Evolutionary conservation across 176 grass and related monocot genomes (phyloP).

Genomic region (Oryza longistaminata): DNA sequence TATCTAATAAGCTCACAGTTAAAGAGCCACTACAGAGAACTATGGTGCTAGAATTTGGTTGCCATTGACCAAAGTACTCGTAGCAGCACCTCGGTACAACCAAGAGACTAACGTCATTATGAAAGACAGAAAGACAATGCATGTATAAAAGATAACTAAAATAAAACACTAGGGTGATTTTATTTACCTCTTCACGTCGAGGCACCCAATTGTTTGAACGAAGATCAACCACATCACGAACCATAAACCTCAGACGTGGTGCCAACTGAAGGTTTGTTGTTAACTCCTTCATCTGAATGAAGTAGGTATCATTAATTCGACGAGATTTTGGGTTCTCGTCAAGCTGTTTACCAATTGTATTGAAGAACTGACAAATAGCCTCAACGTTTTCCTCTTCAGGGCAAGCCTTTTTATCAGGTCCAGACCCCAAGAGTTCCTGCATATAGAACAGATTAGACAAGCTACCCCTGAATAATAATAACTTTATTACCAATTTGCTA

Average conservation of each 20-base stretch:
- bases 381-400: slow-evolving; percentile 87
- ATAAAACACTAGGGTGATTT: slow-evolving; percentile 17
- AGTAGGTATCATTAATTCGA: slow-evolving; percentile 76
- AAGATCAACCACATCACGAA: slow-evolving; percentile 71
- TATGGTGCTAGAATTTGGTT: slow-evolving; percentile 2
- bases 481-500: background rate
- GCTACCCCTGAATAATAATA: background rate
- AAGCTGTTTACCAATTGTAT: slow-evolving; percentile 90
- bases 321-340: slow-evolving; percentile 75
- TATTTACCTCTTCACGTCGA: slow-evolving; percentile 79
- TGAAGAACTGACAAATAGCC: slow-evolving; percentile 92
- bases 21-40: background rate
- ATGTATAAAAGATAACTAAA: background rate
- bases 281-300: slow-evolving; percentile 78
- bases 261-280: slow-evolving; percentile 58
- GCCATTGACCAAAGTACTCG: background rate
- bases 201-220: slow-evolving; percentile 86
- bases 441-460: slow-evolving; percentile 28
- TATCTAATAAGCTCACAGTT: background rate
- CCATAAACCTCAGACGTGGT: slow-evolving; percentile 75
- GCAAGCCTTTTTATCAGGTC: slow-evolving; percentile 65
- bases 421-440: slow-evolving; percentile 66
- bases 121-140: background rate
- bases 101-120: background rate
- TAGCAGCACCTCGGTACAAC: background rate